phyloP scores from a whole-genome alignment of 225 moss, liverwort and hornwort genomes.

The Bryoerythrophyllum caledonicum region DNA sequence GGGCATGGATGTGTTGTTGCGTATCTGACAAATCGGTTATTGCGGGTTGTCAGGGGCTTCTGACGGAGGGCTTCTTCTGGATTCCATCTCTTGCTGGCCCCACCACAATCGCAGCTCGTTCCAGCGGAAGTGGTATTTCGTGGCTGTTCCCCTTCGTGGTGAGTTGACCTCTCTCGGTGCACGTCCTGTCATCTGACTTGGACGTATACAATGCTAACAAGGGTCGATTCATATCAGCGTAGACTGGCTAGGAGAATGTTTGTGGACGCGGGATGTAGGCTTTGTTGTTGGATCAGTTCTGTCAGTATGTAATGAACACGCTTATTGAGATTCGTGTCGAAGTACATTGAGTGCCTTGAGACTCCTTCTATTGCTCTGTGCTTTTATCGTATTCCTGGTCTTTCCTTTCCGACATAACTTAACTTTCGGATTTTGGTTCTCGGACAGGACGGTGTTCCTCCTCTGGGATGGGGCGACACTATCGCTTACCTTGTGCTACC shows the following conservation, averaged over 20 bases:
- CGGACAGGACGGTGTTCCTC: conserved; percentile 74
- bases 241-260: background rate
- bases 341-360: no score
- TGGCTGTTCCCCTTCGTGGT: conserved; percentile 93
- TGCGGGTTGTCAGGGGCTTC: conserved; percentile 55
- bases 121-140: conserved; percentile 69
- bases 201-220: no score
- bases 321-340: background rate
- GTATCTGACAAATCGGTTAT: background rate
- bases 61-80: conserved; percentile 99
- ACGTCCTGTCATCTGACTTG: background rate
- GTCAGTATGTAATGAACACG: background rate
- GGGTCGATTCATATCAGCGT: background rate
- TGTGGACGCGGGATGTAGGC: background rate
- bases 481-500: conserved; percentile 79
- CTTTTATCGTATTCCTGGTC: background rate
- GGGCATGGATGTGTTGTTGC: background rate
- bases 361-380: background rate
- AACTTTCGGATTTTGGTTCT: conserved; percentile 9
- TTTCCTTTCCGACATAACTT: background rate
- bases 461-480: conserved; percentile 90
- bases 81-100: conserved; percentile 96
- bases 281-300: background rate
- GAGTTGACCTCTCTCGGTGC: conserved; percentile 17
- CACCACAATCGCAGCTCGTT: conserved; percentile 80